Evolutionary conservation across 1,139 yeast species (phyloP).

Genomic region (Candida buenavistaensis): DNA sequence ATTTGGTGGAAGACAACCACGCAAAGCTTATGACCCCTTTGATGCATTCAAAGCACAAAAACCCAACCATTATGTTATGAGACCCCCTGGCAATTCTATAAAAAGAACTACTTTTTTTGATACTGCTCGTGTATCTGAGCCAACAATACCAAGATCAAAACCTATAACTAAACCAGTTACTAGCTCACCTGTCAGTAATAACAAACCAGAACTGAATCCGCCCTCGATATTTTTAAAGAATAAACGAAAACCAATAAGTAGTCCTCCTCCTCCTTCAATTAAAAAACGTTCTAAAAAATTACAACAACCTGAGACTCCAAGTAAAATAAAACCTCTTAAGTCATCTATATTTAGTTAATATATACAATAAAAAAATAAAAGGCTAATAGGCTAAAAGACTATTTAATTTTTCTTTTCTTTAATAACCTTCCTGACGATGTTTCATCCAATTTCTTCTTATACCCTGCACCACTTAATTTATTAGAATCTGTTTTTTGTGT

Average conservation of each 20-base stretch:
- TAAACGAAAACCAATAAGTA: conserved; percentile 2
- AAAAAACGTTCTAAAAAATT: conserved; percentile 1
- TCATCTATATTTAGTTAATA: conserved; percentile 33
- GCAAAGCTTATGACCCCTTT: conserved; percentile 25
- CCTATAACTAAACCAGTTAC: too few relatives aligned
- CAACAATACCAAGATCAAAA: not conserved
- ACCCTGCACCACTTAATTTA: conserved; percentile 23
- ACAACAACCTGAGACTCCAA: conserved; percentile 13
- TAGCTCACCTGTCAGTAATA: too few relatives aligned
- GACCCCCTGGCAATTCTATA: conserved; percentile 9
- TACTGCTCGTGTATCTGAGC: conserved; percentile 1
- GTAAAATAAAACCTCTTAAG: conserved; percentile 23
- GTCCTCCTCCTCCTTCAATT: conserved; percentile 5
- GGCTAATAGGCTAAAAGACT: too few relatives aligned
- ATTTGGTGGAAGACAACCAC: conserved; percentile 23
- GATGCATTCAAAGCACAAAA: conserved; percentile 20
- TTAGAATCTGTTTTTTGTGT: conserved; percentile 25
- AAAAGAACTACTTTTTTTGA: conserved; percentile 13
- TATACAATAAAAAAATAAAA: conserved; percentile 1
- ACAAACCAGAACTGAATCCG: not conserved
- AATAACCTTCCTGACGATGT: conserved; percentile 28
- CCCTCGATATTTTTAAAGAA: conserved; percentile 9
- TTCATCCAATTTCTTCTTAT: conserved; percentile 27
- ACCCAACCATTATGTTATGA: conserved; percentile 1
- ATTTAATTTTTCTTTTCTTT: conserved; percentile 20